Conservation (phyloP, 805 yeast species). For the Kodamaea lidongshanica region DNA sequence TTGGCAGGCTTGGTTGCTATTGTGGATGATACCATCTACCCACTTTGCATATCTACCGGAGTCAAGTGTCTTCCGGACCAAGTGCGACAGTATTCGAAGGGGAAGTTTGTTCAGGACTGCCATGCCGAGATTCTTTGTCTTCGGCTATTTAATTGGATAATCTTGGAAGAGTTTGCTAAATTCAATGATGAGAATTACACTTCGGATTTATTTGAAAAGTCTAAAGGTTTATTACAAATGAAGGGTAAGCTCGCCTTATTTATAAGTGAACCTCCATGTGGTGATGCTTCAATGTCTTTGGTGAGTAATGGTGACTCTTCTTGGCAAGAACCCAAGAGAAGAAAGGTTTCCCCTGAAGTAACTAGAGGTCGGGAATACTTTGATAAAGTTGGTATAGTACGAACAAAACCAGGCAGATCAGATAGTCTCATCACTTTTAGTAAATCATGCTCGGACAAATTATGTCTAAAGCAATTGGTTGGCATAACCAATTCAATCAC, state of each 20-base stretch:
- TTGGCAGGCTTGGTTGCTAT: conserved; percentile 63
- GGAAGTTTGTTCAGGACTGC: conserved; percentile 71
- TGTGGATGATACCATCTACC: conserved; percentile 18
- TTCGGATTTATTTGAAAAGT: background rate
- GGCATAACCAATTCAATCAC: conserved; percentile 49
- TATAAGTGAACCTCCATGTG: conserved; percentile 81
- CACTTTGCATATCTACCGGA: conserved; percentile 67
- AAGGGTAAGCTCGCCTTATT: conserved; percentile 46
- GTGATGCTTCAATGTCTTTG: conserved; percentile 69
- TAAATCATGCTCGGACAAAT: conserved; percentile 86
- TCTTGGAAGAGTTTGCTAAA: conserved; percentile 44
- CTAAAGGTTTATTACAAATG: conserved; percentile 1
- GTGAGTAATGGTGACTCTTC: conserved; percentile 13
- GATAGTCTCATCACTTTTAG: conserved; percentile 71
- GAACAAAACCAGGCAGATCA: conserved; percentile 89
- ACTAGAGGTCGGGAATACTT: conserved; percentile 62
- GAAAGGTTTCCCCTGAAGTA: too few species aligned
- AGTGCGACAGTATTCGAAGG: conserved; percentile 40
- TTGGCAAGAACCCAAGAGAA: conserved; percentile 18
- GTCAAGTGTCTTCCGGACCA: conserved; percentile 68
- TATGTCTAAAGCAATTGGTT: conserved; percentile 54
- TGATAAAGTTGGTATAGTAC: conserved; percentile 52
- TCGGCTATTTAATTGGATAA: conserved; percentile 59
- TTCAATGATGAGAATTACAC: background rate
- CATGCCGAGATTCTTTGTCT: conserved; percentile 84